phyloP scores from a whole-genome alignment of 1,139 yeast species.

The Kurtzmaniella quercitrusa region DNA sequence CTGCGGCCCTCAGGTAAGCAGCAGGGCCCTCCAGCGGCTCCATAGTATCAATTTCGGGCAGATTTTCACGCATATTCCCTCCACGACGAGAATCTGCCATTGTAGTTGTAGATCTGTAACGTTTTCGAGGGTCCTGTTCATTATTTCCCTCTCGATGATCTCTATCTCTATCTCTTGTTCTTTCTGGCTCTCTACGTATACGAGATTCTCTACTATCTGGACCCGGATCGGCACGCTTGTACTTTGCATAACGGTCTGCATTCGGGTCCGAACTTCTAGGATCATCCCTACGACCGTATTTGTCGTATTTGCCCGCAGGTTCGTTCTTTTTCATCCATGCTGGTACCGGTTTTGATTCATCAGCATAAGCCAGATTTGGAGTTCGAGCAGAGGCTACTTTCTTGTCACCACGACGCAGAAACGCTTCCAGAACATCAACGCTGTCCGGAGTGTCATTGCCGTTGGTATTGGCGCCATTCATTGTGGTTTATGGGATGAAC shows the following conservation, averaged over 20 bases:
- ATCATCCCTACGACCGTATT: conserved; percentile 26
- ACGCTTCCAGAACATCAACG: conserved; percentile 18
- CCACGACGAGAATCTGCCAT: background rate
- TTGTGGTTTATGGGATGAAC: background rate
- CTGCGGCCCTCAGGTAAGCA: conserved; percentile 12
- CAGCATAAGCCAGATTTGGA: background rate
- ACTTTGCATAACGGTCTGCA: conserved; percentile 29
- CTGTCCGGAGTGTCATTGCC: conserved; percentile 6
- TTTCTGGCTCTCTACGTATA: conserved; percentile 13
- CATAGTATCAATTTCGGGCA: background rate
- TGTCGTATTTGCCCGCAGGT: conserved; percentile 34
- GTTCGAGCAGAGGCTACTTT: conserved; percentile 1
- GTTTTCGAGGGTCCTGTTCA: background rate
- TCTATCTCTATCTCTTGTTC: conserved; percentile 3
- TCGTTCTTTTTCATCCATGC: conserved; percentile 37
- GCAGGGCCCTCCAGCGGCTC: conserved; percentile 1
- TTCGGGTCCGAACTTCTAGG: background rate
- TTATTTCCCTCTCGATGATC: background rate
- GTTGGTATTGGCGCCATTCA: background rate
- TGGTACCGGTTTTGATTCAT: conserved; percentile 23
- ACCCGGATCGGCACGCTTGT: conserved; percentile 11
- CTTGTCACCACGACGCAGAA: conserved; percentile 22
- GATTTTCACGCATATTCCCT: background rate
- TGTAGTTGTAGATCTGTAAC: background rate
- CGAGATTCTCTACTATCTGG: conserved; percentile 10